Conservation (phyloP, 768 basidiomycete species). For the Suillus tomentosus region DNA sequence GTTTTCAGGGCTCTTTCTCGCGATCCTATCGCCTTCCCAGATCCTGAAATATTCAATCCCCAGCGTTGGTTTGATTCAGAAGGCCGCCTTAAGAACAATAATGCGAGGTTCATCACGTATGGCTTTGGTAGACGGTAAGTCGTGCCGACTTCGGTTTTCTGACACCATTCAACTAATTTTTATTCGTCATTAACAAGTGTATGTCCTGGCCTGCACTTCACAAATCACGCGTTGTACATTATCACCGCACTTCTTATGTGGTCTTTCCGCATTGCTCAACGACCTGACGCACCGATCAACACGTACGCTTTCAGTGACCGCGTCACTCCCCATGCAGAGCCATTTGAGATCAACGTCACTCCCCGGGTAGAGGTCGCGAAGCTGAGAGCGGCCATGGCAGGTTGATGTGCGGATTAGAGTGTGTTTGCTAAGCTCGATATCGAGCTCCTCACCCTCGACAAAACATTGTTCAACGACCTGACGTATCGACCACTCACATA, state of each 20-base stretch:
- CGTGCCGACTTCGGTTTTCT: neutral
- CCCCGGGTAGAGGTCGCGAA: neutral
- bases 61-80: too few species aligned
- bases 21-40: too few species aligned
- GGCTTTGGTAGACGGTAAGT: slow-evolving; percentile 50
- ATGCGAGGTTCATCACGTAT: slow-evolving; percentile 46
- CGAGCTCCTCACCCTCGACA: too few species aligned
- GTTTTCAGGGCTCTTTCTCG: too few species aligned
- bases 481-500: too few species aligned
- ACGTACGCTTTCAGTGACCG: neutral
- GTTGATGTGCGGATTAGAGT: neutral
- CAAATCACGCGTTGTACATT: neutral
- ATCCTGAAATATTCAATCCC: too few species aligned
- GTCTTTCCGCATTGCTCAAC: neutral
- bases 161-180: neutral
- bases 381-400: neutral
- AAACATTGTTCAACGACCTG: too few species aligned
- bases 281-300: neutral
- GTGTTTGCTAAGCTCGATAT: too few species aligned
- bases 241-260: neutral
- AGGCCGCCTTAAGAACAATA: slow-evolving; percentile 34
- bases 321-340: neutral
- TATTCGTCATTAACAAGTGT: neutral
- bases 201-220: neutral
- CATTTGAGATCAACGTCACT: neutral